phyloP scores from a whole-genome alignment of 164 flowering plant species.

The Macadamia integrifolia region DNA sequence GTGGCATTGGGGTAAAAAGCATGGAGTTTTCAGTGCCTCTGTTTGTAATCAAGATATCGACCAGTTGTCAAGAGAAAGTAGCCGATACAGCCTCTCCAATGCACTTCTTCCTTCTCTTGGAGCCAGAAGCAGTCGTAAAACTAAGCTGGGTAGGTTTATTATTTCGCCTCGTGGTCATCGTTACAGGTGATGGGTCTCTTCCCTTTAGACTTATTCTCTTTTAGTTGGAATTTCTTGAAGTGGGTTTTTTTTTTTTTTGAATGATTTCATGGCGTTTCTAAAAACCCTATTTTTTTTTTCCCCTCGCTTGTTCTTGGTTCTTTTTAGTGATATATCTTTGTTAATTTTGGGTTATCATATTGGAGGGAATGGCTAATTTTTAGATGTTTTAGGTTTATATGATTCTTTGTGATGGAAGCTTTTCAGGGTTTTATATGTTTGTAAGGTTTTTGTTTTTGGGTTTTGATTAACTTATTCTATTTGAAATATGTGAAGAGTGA shows the following conservation, averaged over 20 bases:
- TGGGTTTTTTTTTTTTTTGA: neutral
- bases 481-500: no score
- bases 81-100: slow-evolving; percentile 74
- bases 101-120: slow-evolving; percentile 86
- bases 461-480: no score
- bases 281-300: no score
- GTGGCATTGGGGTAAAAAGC: neutral
- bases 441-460: neutral
- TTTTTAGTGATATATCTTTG: no score
- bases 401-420: neutral
- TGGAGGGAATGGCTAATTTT: neutral
- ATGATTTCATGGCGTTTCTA: no score
- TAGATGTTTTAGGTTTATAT: neutral
- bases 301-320: no score
- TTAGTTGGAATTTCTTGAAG: neutral
- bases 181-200: slow-evolving; percentile 45
- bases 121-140: slow-evolving; percentile 63
- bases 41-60: slow-evolving; percentile 40
- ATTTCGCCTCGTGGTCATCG: slow-evolving; percentile 76
- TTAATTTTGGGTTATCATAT: no score
- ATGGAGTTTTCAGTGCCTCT: slow-evolving; percentile 32
- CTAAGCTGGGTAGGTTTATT: slow-evolving; percentile 52
- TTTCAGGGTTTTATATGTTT: no score
- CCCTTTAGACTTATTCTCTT: neutral
- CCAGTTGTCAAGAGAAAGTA: slow-evolving; percentile 72